Percentiles rank a stretch among this genome's conserved stretches.
Conservation (phyloP, 1,284 basidiomycete genomes). For the Cyathus olla region DNA sequence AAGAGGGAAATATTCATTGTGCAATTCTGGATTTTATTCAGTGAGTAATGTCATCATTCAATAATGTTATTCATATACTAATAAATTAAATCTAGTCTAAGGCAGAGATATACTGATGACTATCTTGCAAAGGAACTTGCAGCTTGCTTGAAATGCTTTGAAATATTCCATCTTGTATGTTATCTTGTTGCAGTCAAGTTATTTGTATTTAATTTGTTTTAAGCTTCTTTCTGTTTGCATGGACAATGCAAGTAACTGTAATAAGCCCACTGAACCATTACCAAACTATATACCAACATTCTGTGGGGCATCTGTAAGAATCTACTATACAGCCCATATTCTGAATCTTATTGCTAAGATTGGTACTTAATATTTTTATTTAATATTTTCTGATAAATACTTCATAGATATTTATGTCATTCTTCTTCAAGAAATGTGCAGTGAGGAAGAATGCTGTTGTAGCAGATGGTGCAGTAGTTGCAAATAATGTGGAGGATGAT, state of each 20-base stretch:
- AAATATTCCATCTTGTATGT: neutral
- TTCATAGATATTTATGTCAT: conserved; percentile 10
- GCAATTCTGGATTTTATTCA: neutral
- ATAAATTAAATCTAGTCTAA: neutral
- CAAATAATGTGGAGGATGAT: neutral
- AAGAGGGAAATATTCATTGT: neutral
- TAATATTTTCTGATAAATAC: too few species aligned
- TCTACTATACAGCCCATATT: conserved; percentile 11
- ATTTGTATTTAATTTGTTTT: too few species aligned
- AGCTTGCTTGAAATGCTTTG: neutral
- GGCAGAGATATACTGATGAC: neutral
- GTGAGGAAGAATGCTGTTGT: neutral
- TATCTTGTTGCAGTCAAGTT: too few species aligned
- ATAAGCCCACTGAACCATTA: conserved; percentile 2
- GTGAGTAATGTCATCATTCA: neutral
- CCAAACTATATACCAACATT: conserved; percentile 7
- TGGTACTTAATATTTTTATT: neutral
- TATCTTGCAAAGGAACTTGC: neutral
- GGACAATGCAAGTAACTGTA: conserved; percentile 12
- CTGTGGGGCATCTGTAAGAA: conserved; percentile 5
- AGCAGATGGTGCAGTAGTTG: neutral
- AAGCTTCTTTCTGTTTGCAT: conserved; percentile 11
- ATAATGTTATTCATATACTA: neutral
- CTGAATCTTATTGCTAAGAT: conserved; percentile 12
- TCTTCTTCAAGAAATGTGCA: conserved; percentile 9